A percentile compares a stretch with the other conserved stretches of the same genome.
These are phyloP conservation scores for Phaeoacremonium minimum DNA, from an alignment of 2,329 filamentous ascomycete genomes.

Conservation along the genomic window DNA sequence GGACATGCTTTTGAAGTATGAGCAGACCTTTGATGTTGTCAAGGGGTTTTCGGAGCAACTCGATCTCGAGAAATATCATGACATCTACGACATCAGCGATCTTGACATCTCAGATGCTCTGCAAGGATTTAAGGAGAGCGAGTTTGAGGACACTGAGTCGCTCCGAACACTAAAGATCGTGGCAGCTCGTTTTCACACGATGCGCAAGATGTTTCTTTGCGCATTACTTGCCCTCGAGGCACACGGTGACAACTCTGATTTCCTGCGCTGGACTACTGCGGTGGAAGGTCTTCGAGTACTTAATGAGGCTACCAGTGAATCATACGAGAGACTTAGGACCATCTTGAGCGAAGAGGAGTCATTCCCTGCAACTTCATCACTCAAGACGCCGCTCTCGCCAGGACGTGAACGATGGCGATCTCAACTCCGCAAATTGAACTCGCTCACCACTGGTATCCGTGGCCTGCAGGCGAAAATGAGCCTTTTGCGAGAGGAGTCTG, in stretches of 20 bases:
- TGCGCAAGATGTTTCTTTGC: conserved; percentile 82
- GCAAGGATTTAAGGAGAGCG: conserved; percentile 56
- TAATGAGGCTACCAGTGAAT: conserved; percentile 55
- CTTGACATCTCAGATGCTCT: conserved; percentile 70
- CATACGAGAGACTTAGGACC: conserved; percentile 61
- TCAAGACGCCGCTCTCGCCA: conserved; percentile 61
- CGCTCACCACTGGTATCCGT: conserved; percentile 83
- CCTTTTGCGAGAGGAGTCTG: conserved; percentile 84
- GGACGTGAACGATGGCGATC: conserved; percentile 79
- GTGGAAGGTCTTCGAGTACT: conserved; percentile 69
- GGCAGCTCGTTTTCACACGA: conserved; percentile 73
- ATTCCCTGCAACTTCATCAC: conserved; percentile 50
- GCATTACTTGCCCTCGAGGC: conserved; percentile 85
- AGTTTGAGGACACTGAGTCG: conserved; percentile 74
- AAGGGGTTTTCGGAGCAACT: conserved; percentile 72
- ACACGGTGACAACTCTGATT: conserved; percentile 71
- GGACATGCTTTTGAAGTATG: conserved; percentile 67
- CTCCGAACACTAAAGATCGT: conserved; percentile 76
- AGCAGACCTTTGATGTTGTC: conserved; percentile 64
- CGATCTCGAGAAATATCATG: conserved; percentile 87
- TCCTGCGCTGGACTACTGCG: conserved; percentile 72
- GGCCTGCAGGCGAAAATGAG: conserved; percentile 94
- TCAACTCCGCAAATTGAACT: conserved; percentile 83
- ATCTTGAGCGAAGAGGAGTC: conserved; percentile 76
- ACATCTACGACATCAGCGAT: conserved; percentile 77